Conservation (phyloP, 306 rosid genomes). For the Begonia masoniana region DNA sequence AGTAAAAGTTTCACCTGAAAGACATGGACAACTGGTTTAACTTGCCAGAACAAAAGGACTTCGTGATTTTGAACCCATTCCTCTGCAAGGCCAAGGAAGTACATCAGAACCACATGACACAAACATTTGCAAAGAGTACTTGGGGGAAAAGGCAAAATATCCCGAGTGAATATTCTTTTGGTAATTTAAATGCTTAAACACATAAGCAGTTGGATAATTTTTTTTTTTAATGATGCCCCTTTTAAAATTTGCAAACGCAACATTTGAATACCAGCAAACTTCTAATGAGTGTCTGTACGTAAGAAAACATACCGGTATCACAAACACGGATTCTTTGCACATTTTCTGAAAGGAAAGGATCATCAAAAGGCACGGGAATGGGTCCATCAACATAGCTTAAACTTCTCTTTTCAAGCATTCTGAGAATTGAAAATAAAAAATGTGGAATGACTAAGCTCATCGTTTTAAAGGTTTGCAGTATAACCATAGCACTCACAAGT, state of each 20-base stretch:
- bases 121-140: not conserved
- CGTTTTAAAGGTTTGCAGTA: not conserved
- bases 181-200: not conserved
- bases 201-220: not conserved
- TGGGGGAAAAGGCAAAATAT: not conserved
- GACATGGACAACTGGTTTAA: constrained; percentile 79
- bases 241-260: not conserved
- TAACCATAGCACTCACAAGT: not conserved
- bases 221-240: not conserved
- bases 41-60: constrained; percentile 96
- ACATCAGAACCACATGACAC: constrained; percentile 3
- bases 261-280: not conserved
- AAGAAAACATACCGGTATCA: constrained; percentile 41
- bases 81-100: constrained; percentile 27
- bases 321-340: constrained; percentile 69
- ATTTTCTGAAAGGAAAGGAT: constrained; percentile 54
- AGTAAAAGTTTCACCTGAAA: constrained; percentile 57
- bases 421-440: constrained; percentile 14
- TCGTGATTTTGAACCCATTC: constrained; percentile 58
- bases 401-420: constrained; percentile 94
- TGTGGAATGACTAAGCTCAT: not conserved
- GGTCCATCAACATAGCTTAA: constrained; percentile 81
- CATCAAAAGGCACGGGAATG: constrained; percentile 56
- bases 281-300: too few species aligned
- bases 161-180: not conserved